These are phyloP conservation scores for Psilocybe azurescens DNA, from an alignment of 768 basidiomycete genomes.

Conservation along the genomic window DNA sequence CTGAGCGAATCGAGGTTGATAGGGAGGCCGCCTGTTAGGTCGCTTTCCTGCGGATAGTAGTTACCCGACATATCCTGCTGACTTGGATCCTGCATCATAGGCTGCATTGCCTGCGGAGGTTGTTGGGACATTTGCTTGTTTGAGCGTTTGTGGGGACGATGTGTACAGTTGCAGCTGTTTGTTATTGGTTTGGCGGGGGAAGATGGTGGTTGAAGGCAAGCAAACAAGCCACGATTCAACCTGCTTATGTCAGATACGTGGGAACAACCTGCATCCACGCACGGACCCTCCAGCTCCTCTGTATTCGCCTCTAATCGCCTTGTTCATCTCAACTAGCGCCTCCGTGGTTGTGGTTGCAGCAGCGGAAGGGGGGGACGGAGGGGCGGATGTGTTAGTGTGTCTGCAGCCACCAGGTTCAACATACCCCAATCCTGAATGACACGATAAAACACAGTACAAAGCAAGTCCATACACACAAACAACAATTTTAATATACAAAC, in stretches of 20 bases:
- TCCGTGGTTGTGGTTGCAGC: constrained; percentile 20
- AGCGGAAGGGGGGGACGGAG: constrained; percentile 35
- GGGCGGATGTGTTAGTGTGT: constrained; percentile 48
- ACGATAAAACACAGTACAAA: constrained; percentile 74
- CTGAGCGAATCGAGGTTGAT: constrained; percentile 88
- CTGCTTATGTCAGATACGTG: constrained; percentile 62
- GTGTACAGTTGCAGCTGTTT: constrained; percentile 37
- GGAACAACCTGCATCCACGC: constrained; percentile 58
- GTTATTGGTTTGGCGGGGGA: constrained; percentile 43
- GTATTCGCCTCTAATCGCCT: constrained; percentile 14
- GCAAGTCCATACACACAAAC: constrained; percentile 54
- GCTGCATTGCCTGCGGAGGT: constrained; percentile 62
- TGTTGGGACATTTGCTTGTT: constrained; percentile 56
- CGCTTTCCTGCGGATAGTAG: constrained; percentile 78
- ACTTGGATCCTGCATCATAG: constrained; percentile 64
- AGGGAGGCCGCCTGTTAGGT: constrained; percentile 83
- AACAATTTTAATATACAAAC: constrained; percentile 30
- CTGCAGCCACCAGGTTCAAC: constrained; percentile 61
- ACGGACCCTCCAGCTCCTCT: constrained; percentile 51
- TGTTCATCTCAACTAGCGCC: constrained; percentile 14
- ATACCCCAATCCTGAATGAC: constrained; percentile 73
- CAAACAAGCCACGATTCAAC: constrained; percentile 49
- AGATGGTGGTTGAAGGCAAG: constrained; percentile 52
- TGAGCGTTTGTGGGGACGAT: constrained; percentile 24
- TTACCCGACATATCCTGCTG: constrained; percentile 58